Base-by-base conservation (phyloP, 352 stramenopile genomes). In the Globisporangium nodosum region DNA sequence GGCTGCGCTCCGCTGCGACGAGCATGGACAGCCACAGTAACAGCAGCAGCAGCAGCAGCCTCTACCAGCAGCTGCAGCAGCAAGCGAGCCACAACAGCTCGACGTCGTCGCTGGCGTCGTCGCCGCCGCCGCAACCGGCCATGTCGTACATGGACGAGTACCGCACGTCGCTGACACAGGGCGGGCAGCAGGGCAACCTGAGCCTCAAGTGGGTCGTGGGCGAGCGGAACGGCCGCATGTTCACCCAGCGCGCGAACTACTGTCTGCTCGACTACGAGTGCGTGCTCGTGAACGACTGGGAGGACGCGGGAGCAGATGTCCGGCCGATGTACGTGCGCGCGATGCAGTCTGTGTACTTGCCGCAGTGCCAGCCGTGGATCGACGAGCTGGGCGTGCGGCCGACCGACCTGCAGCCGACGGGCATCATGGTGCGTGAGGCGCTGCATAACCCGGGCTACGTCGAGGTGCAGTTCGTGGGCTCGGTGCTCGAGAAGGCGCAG, bases 201-300 rank as follows among this genome's bases (percentile, higher is more conserved):
- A 85, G 76, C 45, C 75, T 92, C 55, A 88, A 89, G 56, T 87
- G 78, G 74, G 70, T 85, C 47, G 70, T 88, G 7, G 78, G 70
- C 30, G 82, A 92, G 49, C 81, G 84, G 35, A 69, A 70, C 9
- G 78, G 74, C 27, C 73, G 77, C 9, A 82, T 92, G 73, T 89
- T 92, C 61, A 71, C 70, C n/a, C 72, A 76, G 53, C 72, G 78
- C 15, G 73, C 74, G 21, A 81, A 87, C 6, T 84, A 81, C 51
- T 88, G 78, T 35, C 67, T 90, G 27, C 50, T 92, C 37, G 82
- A 92, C 71, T 92, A 90, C 63, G 76, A 88, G 51, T 87, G 80
- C 37, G 69, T 87, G 21, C 56, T 92, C 52, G 71, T 90, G 37
- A 87, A 88, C 51, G 82, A 92, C 65, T 92, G 82, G 82, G 74